Evolutionary conservation across 2,329 filamentous ascomycete species (phyloP).

Genomic region (Orbilia brochopaga): DNA sequence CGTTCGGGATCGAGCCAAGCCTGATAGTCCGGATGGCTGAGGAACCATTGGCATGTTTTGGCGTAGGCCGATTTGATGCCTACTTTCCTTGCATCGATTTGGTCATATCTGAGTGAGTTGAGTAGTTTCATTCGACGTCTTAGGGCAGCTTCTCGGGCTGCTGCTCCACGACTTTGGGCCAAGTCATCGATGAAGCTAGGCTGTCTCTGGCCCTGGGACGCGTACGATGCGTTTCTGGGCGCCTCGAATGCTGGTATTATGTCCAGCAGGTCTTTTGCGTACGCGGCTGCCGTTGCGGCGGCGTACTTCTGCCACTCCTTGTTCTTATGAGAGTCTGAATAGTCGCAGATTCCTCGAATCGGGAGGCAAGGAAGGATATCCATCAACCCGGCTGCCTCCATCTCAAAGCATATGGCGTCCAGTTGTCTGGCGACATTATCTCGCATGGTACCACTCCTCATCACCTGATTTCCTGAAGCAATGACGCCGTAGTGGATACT

Average conservation of each 20-base stretch:
- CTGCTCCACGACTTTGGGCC: not conserved
- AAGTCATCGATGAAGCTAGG: slow-evolving; percentile 1
- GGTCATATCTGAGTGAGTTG: slow-evolving; percentile 58
- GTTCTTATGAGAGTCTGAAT: slow-evolving; percentile 45
- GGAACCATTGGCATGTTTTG: slow-evolving; percentile 60
- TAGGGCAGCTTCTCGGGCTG: not conserved
- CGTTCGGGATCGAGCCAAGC: slow-evolving; percentile 58
- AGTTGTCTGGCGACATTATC: slow-evolving; percentile 31
- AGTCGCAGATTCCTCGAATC: slow-evolving; percentile 39
- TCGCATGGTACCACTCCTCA: slow-evolving; percentile 24
- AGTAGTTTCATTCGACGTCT: slow-evolving; percentile 52
- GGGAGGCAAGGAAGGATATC: slow-evolving; percentile 39
- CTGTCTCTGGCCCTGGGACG: not conserved
- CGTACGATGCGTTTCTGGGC: not conserved
- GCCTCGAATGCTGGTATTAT: slow-evolving; percentile 7
- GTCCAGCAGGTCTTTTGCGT: slow-evolving; percentile 33
- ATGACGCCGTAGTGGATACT: slow-evolving; percentile 34
- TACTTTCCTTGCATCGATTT: slow-evolving; percentile 58
- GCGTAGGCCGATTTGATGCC: slow-evolving; percentile 58
- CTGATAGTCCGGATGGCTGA: slow-evolving; percentile 56
- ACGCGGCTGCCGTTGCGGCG: slow-evolving; percentile 24
- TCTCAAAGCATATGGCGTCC: slow-evolving; percentile 43
- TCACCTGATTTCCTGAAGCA: slow-evolving; percentile 35
- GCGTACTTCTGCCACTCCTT: slow-evolving; percentile 42
- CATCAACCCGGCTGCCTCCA: slow-evolving; percentile 42